Evolutionary conservation across 1,284 basidiomycete species (phyloP), one percentile per base, ranked within the genome.

Genomic region (Cutaneotrichosporon cutaneum): DNA sequence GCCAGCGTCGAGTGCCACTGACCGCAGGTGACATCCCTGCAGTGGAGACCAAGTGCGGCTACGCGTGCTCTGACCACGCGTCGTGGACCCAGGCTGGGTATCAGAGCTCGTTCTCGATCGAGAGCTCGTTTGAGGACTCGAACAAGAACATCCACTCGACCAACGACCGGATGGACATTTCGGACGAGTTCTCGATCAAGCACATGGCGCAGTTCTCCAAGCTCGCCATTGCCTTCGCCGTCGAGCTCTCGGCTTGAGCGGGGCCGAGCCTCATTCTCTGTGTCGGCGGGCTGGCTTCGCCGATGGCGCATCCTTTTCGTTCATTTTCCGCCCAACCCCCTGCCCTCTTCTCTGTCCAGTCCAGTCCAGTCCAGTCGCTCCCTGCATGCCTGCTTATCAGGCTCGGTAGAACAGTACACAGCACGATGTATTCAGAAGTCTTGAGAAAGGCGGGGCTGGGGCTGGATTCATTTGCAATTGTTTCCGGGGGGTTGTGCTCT

Each of bases 61-160:
- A 98, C 76, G 94, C 92, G 21, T 97, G 93, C 82, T 92, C 89
- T 65, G 95, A 98, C 60, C 78, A 80, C 62, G 74, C 91, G 63
- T 90, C 89, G 47, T 94, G 90, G 89, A 81, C 79, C 64, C 92
- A 90, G 81, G 90, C 88, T 51, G 90, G 91, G 59, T 94, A 92
- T 74, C 88, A 88, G 45, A 86, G 88, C 64, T 85, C 86, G 50
- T 94, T 93, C 80, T 88, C 89, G 88, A 79, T 79, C 60, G 81
- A 82, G 70, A 74, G 72, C 50, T 73, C 73, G 0, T 82, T 82
- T 57, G 78, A 78, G 58, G 69, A 81, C 66, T 79, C 79, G 27
- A 93, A 93, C 81, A 81, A 86, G 75, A 83, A 90, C 77, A 94
- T 96, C 62, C 94, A 97, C 79, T 87, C 86, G 8, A 75, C 82